phyloP scores from a whole-genome alignment of 208 protist species.

The Leishmania turanica region DNA sequence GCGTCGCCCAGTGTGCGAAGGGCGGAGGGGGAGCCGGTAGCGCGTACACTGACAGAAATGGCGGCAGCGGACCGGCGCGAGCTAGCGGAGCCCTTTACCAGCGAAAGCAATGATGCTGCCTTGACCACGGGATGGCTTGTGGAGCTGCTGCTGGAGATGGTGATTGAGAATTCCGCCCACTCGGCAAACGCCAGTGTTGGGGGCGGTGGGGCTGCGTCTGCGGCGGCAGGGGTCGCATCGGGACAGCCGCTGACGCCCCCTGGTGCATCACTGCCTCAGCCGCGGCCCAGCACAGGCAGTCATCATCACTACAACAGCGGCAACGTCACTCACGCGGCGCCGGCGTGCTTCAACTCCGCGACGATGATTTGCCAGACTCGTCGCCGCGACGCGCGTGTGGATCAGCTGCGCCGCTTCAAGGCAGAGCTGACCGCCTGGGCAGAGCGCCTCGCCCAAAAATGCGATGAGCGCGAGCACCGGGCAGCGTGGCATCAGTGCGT shows the following conservation, averaged over 20 bases:
- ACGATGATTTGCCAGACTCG: conserved; percentile 13
- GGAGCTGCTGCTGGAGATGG: conserved; percentile 36
- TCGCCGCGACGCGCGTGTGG: conserved; percentile 19
- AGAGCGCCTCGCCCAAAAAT: conserved; percentile 35
- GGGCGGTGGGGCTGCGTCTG: background rate
- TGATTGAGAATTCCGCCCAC: conserved; percentile 20
- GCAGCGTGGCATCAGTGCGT: conserved; percentile 42
- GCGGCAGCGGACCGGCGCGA: conserved; percentile 7
- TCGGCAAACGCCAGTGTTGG: background rate
- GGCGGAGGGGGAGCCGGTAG: background rate
- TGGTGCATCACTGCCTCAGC: background rate
- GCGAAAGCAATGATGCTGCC: conserved; percentile 45
- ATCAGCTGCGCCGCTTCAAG: conserved; percentile 27
- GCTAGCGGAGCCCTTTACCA: conserved; percentile 21
- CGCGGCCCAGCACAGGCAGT: background rate
- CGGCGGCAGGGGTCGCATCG: background rate
- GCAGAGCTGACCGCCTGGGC: conserved; percentile 50
- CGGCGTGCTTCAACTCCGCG: background rate
- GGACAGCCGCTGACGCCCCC: background rate
- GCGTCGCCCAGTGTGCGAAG: background rate
- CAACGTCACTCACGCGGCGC: background rate
- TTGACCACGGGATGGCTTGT: conserved; percentile 73
- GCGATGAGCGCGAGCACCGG: conserved; percentile 32
- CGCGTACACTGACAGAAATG: background rate
- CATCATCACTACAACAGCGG: background rate